These are phyloP conservation scores for Neocatenulostroma microsporum DNA, from an alignment of 2,329 filamentous ascomycete species.

Conservation along the genomic window DNA sequence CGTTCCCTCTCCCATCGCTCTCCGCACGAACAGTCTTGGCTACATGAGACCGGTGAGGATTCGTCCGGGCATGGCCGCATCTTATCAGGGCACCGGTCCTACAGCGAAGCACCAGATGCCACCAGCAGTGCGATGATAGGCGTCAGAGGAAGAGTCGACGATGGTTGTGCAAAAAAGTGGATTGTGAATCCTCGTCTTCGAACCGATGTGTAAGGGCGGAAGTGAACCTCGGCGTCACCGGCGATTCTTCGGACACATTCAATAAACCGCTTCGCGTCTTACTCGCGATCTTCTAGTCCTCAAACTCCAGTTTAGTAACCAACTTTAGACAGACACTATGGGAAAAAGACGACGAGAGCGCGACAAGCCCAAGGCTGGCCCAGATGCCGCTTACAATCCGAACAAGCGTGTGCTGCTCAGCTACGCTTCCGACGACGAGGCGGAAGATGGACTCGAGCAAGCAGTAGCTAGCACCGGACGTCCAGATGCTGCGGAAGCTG, in stretches of 20 bases:
- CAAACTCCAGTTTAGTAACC: not conserved
- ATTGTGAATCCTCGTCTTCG: no score
- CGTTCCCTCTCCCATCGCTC: no score
- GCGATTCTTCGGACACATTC: conserved; percentile 3
- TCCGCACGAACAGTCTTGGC: no score
- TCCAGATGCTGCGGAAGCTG: not conserved
- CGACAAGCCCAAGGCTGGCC: conserved; percentile 25
- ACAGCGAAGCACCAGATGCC: no score
- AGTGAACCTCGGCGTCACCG: not conserved
- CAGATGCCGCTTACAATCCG: conserved; percentile 23
- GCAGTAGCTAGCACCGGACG: not conserved
- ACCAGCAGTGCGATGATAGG: no score
- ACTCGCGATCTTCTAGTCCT: not conserved
- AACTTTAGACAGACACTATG: not conserved
- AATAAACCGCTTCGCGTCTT: not conserved
- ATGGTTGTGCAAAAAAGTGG: no score
- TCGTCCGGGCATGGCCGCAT: no score
- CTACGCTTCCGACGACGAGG: conserved; percentile 25
- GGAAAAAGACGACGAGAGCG: conserved; percentile 22
- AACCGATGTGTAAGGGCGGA: no score
- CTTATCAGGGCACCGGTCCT: no score
- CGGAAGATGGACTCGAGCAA: no score
- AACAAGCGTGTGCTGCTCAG: conserved; percentile 28
- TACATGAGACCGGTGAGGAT: no score
- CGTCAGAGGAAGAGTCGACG: no score